phyloP scores from a whole-genome alignment of 2,329 filamentous ascomycete genomes.

The Trichophyton benhamiae region DNA sequence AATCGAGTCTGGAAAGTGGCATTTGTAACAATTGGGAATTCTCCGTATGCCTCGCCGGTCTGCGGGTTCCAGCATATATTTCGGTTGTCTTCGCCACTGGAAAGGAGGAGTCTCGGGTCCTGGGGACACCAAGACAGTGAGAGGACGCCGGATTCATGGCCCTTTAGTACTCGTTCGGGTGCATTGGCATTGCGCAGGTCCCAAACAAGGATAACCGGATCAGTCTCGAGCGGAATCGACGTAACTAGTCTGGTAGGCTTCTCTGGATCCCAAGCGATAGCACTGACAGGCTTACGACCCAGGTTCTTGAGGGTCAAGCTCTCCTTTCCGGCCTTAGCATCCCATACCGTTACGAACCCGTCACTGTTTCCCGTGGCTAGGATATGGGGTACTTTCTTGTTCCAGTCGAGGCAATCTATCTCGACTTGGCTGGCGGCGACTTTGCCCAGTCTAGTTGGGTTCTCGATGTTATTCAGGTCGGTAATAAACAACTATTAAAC shows the following conservation, averaged over 20 bases:
- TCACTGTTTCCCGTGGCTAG: conserved; percentile 85
- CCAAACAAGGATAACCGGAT: conserved; percentile 83
- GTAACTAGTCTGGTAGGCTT: conserved; percentile 88
- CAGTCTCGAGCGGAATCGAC: conserved; percentile 76
- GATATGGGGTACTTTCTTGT: conserved; percentile 94
- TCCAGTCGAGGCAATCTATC: conserved; percentile 95
- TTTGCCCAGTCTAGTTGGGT: conserved; percentile 79
- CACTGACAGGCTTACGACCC: conserved; percentile 83
- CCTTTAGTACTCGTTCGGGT: conserved; percentile 65
- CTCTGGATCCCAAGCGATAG: conserved; percentile 94
- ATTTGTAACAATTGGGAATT: conserved; percentile 96
- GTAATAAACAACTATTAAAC: conserved; percentile 64
- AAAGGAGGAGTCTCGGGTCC: conserved; percentile 77
- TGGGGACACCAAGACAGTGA: conserved; percentile 93
- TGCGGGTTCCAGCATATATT: conserved; percentile 95
- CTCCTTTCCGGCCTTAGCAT: conserved; percentile 95
- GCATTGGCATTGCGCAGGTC: conserved; percentile 92
- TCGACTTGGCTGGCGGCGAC: conserved; percentile 83
- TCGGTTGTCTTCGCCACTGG: conserved; percentile 91
- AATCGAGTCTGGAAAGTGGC: conserved; percentile 96
- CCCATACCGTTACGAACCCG: conserved; percentile 96
- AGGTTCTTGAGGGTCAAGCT: conserved; percentile 83
- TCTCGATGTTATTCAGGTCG: conserved; percentile 79
- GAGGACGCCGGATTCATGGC: conserved; percentile 87
- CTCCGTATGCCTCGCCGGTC: conserved; percentile 73